Base-by-base conservation (phyloP, 768 basidiomycete genomes). In the Auricularia heimuer region DNA sequence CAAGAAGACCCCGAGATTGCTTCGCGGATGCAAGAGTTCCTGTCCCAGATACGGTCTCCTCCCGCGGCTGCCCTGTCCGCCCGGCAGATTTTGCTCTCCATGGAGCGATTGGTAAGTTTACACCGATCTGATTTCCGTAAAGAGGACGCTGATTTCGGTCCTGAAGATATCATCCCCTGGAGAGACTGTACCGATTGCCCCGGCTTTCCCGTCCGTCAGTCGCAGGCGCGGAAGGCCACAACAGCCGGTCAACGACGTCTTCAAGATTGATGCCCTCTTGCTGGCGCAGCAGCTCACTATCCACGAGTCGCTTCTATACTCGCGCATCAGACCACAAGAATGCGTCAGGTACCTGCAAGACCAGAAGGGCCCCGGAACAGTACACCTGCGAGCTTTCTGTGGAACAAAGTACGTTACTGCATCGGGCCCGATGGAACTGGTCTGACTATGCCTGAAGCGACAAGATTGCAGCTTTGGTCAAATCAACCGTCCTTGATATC, bases 251-350 rank as follows among this genome's bases (percentile, higher is more conserved):
- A 80, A 83, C 68, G 88, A 89, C 62, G 73, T 94, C 16, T 71
- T 84, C 16, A 82, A 84, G 68, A 78, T 89, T 65, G 85, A 90
- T 69, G 80, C 90, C 2, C 70, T 81, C 21, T 84, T 88, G 64
- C 71, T 96, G 39, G 92, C 92, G 0, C 85, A 93, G 47, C 92
- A 95, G 69, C 78, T 96, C 54, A 85, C 88, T 16, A 75, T 94
- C 58, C 77, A 86, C 66, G 91, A 95, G 73, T 84, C 81, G 64
- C 75, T 79, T 39, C 77, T 87, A 4, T 96, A 94, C 73, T 75
- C 78, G 65, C 85, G 84, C 71, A 83, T 94, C 65, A 82, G 83
- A 7, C 81, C 85, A 6, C 83, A 83, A 47, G 92, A 95, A 69
- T 95, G 89, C 72, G 77, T 96, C 36, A 72, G 77, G 39, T 91